Evolutionary conservation across 2,329 filamentous ascomycete species (phyloP), one percentile per base, ranked within the genome.

Genomic region (Colletotrichum karsti): DNA sequence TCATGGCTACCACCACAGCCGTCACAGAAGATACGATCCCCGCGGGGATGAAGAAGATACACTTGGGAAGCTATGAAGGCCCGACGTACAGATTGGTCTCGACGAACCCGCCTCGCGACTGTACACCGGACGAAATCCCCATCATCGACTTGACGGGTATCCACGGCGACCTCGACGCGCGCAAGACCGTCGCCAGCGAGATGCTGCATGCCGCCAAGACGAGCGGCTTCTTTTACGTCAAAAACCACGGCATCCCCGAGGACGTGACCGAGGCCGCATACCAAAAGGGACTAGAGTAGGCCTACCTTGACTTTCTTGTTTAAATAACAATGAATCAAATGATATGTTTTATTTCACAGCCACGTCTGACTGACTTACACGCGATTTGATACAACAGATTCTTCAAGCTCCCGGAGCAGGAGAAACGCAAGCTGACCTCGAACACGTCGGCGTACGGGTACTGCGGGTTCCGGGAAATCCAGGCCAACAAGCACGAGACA

Each of bases 221-320:
- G 39, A 83, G 78, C 0, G 83, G 83, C 0, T 85, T 85, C 72
- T 85, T 85, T 70, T 85, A 85, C 63, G 76, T 84, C 65, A 79
- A 79, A 67, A 83, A 84, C 44, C 80, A 84, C 71, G 81, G 81
- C 0, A 81, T 83, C 12, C 59, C 76, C 0, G 73, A 78, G 30
- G 72, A 76, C 30, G 71, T 70, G 5, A 80, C 79, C 12, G 63
- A 70, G 2, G 63, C 63, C 1, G 66, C 72, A 2, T 66, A 70
- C 60, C 26, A 55, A 28, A 69, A 70, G 59, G 71, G 71, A 13
- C 58, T 77, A 62, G 62, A 61, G 61, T 5, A 78, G 76, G 69
- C 18, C 18, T 13, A 37, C 20, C 12, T 24, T 37, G 30, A 24
- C 18, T 20, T 12, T n/a, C n/a, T n/a, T n/a, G n/a, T n/a, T n/a